Evolutionary conservation across 352 stramenopile species (phyloP), one percentile per base, ranked within the genome.

Genomic region (Pythium aquatile): DNA sequence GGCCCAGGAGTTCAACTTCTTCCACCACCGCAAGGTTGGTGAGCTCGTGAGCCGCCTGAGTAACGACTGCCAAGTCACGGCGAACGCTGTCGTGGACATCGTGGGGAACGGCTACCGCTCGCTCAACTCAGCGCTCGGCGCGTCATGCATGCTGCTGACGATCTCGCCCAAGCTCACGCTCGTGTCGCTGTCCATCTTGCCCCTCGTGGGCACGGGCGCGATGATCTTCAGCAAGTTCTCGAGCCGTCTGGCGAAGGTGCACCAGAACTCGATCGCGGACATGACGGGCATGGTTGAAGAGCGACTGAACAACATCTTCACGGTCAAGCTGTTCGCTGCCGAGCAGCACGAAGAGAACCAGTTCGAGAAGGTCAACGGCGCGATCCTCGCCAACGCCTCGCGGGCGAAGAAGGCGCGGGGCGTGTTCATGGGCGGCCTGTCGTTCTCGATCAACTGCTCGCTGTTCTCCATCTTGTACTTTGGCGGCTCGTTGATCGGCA

Each of bases 391-490:
- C 32, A 90, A 94, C 53, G 81, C 84, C 9, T 70, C 79, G 13
- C 78, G 75, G 10, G 85, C 86, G 20, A 94, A 96, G 62, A 74
- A 73, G 28, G 87, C 88, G n/a, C 81, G 88, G 58, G 91, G 90
- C 8, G 42, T 94, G n/a, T 97, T 97, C 67, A 96, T 96, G 86
- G 88, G 89, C 11, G 83, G 82, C 0, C 77, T 98, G 14, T 95
- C 87, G 63, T 65, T 95, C 52, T 94, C 87, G 40, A 83, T 93
- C 48, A 96, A 97, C 67, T 90, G 84, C 64, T 97, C 91, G 55
- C 74, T 97, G 33, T 93, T 95, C 63, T 92, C 87, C 29, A 90
- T 97, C 42, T 73, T 97, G 20, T 97, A 94, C 71, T 91, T 97
- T 59, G 91, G 91, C 26, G 90, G 90, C 47, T 96, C 83, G 37